phyloP scores from a whole-genome alignment of 2,329 filamentous ascomycete genomes.

The Phyllosticta paracitricarpa region DNA sequence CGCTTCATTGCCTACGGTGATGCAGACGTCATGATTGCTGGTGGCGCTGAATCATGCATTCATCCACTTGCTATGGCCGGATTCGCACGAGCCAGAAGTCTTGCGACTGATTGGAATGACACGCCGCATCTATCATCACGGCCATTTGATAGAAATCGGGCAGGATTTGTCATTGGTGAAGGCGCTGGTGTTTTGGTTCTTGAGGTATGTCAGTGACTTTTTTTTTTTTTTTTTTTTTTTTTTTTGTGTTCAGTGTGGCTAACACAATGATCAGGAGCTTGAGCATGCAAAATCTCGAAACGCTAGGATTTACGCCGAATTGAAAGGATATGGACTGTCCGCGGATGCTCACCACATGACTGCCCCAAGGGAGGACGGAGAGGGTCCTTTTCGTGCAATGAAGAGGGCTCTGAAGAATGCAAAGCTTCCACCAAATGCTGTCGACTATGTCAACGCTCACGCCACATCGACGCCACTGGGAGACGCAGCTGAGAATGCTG shows the following conservation, averaged over 20 bases:
- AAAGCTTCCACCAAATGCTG: slow-evolving; percentile 52
- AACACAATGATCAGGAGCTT: slow-evolving; percentile 48
- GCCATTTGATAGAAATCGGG: slow-evolving; percentile 72
- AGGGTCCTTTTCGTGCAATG: slow-evolving; percentile 79
- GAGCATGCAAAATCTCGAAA: slow-evolving; percentile 74
- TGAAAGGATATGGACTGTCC: slow-evolving; percentile 81
- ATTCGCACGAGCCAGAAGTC: slow-evolving; percentile 76
- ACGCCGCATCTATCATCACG: slow-evolving; percentile 62
- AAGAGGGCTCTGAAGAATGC: slow-evolving; percentile 68
- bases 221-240: no score
- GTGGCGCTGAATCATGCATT: slow-evolving; percentile 88
- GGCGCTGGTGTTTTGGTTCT: slow-evolving; percentile 80
- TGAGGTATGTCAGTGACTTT: slow-evolving; percentile 42
- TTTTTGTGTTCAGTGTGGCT: slow-evolving; percentile 1
- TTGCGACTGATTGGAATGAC: slow-evolving; percentile 73
- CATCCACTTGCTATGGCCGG: slow-evolving; percentile 88
- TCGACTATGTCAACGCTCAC: slow-evolving; percentile 94
- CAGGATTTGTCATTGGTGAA: slow-evolving; percentile 88
- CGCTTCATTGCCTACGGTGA: slow-evolving; percentile 86
- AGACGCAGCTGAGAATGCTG: slow-evolving; percentile 77
- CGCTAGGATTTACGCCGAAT: slow-evolving; percentile 77
- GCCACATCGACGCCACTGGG: slow-evolving; percentile 81
- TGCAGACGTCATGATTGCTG: slow-evolving; percentile 92
- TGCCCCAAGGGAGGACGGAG: slow-evolving; percentile 71
- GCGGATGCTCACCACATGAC: slow-evolving; percentile 93